Conservation (phyloP, 352 stramenopile species). For the Plasmopara muralis region DNA sequence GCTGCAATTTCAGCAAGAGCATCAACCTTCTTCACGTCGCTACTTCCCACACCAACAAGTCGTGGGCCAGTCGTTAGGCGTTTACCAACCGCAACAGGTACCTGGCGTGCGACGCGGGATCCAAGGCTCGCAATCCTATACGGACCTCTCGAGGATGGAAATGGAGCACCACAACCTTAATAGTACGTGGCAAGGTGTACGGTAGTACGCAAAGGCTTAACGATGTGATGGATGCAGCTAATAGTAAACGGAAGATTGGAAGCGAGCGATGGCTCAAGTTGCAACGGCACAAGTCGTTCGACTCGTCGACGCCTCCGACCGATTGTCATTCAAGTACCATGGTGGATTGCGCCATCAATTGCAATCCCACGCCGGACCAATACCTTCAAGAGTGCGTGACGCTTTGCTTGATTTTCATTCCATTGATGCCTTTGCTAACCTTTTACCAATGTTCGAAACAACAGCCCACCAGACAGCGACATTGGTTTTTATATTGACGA, state of each 20-base stretch:
- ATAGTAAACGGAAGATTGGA: conserved; percentile 62
- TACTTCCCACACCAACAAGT: conserved; percentile 44
- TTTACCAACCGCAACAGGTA: conserved; percentile 26
- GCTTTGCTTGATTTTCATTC: not conserved
- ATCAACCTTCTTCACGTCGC: conserved; percentile 33
- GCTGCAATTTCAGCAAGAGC: conserved; percentile 57
- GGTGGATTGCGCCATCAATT: conserved; percentile 3
- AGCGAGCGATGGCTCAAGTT: conserved; percentile 61
- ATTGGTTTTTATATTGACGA: conserved; percentile 67
- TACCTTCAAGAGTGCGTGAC: conserved; percentile 50
- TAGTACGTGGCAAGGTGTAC: conserved; percentile 8
- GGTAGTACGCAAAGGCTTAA: not conserved
- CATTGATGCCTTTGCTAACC: not conserved
- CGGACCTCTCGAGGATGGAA: conserved; percentile 67
- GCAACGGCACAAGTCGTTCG: conserved; percentile 50
- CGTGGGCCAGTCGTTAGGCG: conserved; percentile 34
- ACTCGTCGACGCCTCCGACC: conserved; percentile 47
- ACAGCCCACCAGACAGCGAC: conserved; percentile 38
- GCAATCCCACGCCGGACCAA: conserved; percentile 32
- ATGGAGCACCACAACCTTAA: conserved; percentile 46
- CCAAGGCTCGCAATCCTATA: conserved; percentile 67
- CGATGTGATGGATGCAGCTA: conserved; percentile 16
- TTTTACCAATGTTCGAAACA: not conserved
- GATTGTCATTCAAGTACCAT: conserved; percentile 1
- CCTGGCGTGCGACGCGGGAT: conserved; percentile 29